These are phyloP conservation scores for Bauhinia variegata DNA, from an alignment of 306 rosid genomes.

Conservation along the genomic window DNA sequence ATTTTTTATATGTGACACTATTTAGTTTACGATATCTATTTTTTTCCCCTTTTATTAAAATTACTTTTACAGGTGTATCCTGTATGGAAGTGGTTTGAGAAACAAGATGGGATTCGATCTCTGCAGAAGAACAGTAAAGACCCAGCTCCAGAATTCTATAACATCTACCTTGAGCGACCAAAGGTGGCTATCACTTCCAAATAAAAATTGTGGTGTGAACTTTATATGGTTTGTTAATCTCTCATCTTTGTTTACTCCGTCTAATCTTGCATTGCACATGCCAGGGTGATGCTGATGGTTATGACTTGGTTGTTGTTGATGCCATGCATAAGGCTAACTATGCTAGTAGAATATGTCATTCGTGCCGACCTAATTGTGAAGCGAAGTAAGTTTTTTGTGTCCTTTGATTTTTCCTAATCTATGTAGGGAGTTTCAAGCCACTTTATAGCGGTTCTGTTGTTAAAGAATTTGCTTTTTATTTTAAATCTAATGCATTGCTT, in stretches of 20 bases:
- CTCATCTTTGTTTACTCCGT: not conserved
- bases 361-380: constrained; percentile 98
- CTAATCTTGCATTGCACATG: constrained; percentile 36
- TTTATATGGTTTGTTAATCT: constrained; percentile 21
- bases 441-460: constrained; percentile 9
- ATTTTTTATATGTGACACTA: constrained; percentile 2
- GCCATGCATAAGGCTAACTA: constrained; percentile 99
- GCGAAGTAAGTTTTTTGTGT: constrained; percentile 74
- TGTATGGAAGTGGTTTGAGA: constrained; percentile 98
- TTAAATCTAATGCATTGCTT: not conserved
- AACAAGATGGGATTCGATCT: constrained; percentile 98
- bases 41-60: not conserved
- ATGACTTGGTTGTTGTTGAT: constrained; percentile 94
- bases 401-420: not conserved
- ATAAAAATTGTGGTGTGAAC: constrained; percentile 21
- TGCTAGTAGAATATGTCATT: constrained; percentile 98
- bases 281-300: constrained; percentile 98
- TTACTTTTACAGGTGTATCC: constrained; percentile 78
- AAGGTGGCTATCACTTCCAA: constrained; percentile 62
- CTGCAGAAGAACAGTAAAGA: constrained; percentile 87
- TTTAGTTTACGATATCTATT: constrained; percentile 1
- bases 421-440: constrained; percentile 3
- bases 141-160: constrained; percentile 98
- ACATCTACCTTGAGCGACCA: constrained; percentile 96
- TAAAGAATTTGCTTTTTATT: too few relatives aligned